Percentiles rank a stretch among this genome's conserved stretches.
Conservation (phyloP, 345 rosid genomes). For the Limnanthes douglasii region DNA sequence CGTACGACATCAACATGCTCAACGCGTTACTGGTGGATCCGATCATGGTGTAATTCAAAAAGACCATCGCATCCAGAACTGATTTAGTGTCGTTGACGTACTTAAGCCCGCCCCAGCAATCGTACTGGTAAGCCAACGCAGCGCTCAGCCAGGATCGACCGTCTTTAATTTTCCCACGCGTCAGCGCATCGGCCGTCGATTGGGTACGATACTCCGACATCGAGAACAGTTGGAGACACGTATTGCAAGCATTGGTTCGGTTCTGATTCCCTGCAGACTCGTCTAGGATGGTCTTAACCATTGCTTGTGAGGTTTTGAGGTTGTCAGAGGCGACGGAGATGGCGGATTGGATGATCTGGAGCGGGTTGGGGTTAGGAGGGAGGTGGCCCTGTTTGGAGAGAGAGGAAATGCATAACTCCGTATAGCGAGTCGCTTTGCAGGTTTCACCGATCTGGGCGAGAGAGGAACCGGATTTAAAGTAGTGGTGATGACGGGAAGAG, state of each 20-base stretch:
- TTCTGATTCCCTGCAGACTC: conserved; percentile 36
- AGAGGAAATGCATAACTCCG: conserved; percentile 27
- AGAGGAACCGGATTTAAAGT: not conserved
- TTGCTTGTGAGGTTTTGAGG: conserved; percentile 38
- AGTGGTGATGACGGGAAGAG: conserved; percentile 7
- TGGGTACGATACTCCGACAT: conserved; percentile 36
- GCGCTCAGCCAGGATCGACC: conserved; percentile 80
- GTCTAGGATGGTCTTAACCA: conserved; percentile 38
- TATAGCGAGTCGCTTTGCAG: conserved; percentile 55
- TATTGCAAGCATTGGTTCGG: conserved; percentile 44
- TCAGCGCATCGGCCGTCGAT: conserved; percentile 22
- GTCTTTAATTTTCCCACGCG: conserved; percentile 40
- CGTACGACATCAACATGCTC: conserved; percentile 53
- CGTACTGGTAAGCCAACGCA: conserved; percentile 59
- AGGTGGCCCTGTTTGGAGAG: conserved; percentile 16
- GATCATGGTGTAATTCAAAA: conserved; percentile 24
- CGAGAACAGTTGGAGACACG: conserved; percentile 38
- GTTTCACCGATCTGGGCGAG: conserved; percentile 24
- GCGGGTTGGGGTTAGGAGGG: conserved; percentile 30
- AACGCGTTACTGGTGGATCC: conserved; percentile 52
- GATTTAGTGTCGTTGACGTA: conserved; percentile 48
- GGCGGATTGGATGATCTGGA: conserved; percentile 53
- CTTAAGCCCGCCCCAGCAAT: conserved; percentile 54
- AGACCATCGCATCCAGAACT: conserved; percentile 44
- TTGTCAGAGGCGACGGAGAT: conserved; percentile 32